Evolutionary conservation across 805 yeast species (phyloP), one percentile per base, ranked within the genome.

Genomic region (Pichia nakasei): DNA sequence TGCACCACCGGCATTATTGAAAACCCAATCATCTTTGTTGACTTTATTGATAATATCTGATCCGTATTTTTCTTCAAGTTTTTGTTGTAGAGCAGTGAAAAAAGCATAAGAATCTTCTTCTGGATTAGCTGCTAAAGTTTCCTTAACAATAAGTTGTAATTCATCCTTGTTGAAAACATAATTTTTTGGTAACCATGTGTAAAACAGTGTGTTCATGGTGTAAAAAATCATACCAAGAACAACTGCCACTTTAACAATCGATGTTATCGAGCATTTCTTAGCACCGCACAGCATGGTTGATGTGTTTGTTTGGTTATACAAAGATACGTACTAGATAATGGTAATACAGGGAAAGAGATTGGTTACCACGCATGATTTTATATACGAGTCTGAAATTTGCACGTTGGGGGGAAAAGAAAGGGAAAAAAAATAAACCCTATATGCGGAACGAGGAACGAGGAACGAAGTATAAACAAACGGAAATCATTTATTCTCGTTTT

Each of bases 1-100:
- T 42, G 98, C 97, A 53, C 96, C 96, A 44, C 98, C 98, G 4
- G 98, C 98, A 56, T 86, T 87, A 74, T 93, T 93, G 76, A 80
- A 91, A 41, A 93, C 83, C 97, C 97, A 93, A 52, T 89, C 91
- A 42, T 84, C 83, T 41, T 71, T 69, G 60, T 80, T 76, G 52
- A 82, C 71, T 51, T 78, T 79, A 64, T 85, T 85, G 64, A 91
- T 75, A 52, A 73, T 59, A 8, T 77, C 79, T 3, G 48, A 45
- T 12, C 95, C 95, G 61, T 93, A 93, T 38, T 69, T 75, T 3
- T 62, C 68, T 48, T 79, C 69, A 47, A 89, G 60, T 29, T 65
- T 70, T 2, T 71, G 70, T 29, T 85, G 76, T 48, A 91, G 66
- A 39, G 75, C 85, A 18, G 68, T 59, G 63, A 89, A 67, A 46